Conservation (phyloP, 169 alveolate species). For the Babesia gibsoni region DNA sequence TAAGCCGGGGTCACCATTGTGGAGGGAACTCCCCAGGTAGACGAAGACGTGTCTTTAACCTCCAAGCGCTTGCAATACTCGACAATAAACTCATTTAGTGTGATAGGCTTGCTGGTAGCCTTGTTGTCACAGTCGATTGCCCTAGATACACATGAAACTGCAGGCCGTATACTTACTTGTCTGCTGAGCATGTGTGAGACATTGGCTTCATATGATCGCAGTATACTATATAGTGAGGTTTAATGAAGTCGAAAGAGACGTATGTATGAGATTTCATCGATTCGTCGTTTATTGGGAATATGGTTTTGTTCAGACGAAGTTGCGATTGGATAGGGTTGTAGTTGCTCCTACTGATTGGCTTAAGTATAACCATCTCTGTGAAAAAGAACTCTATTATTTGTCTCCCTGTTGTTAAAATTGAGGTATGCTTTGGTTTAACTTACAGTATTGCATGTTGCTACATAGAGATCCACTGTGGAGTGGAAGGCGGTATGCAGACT, state of each 20-base stretch:
- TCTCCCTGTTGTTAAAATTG: slow-evolving; percentile 12
- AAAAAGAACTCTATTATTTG: slow-evolving; percentile 67
- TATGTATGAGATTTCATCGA: slow-evolving; percentile 61
- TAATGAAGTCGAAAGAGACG: slow-evolving; percentile 66
- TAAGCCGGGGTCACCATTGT: slow-evolving; percentile 24
- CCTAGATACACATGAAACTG: background rate
- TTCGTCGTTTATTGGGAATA: slow-evolving; percentile 65
- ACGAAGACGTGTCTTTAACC: slow-evolving; percentile 62
- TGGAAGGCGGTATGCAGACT: slow-evolving; percentile 62
- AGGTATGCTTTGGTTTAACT: background rate
- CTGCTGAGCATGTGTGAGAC: slow-evolving; percentile 70
- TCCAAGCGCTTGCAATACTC: slow-evolving; percentile 68
- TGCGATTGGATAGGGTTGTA: slow-evolving; percentile 43
- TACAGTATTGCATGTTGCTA: slow-evolving; percentile 70
- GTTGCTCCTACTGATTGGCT: slow-evolving; percentile 67
- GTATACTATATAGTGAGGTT: slow-evolving; percentile 65
- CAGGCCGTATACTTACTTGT: slow-evolving; percentile 5
- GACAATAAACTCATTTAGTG: slow-evolving; percentile 62
- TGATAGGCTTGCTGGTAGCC: slow-evolving; percentile 55
- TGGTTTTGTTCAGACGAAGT: slow-evolving; percentile 60
- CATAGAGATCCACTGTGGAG: slow-evolving; percentile 61
- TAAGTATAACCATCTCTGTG: slow-evolving; percentile 43
- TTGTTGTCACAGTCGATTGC: slow-evolving; percentile 56
- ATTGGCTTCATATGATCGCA: slow-evolving; percentile 71
- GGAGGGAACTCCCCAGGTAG: slow-evolving; percentile 58